Conservation (phyloP, 768 basidiomycete genomes). For the Gloeostereum incarnatum region DNA sequence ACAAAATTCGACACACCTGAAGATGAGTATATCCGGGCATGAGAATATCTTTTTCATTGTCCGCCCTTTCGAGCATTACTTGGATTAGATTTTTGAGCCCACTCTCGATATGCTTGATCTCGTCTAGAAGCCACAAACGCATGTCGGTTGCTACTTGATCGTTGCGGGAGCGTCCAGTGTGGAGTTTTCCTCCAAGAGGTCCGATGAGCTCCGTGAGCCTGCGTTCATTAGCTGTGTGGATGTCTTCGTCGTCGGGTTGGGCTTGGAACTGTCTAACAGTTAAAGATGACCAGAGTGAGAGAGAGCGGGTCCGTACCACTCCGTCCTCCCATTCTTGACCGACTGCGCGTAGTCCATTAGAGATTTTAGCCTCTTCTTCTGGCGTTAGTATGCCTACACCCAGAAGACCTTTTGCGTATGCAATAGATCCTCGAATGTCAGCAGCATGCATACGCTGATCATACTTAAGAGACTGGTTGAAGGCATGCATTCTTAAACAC, state of each 20-base stretch:
- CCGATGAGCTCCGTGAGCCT: conserved; percentile 91
- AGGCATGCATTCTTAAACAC: conserved; percentile 80
- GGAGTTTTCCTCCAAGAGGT: conserved; percentile 87
- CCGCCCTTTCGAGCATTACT: conserved; percentile 88
- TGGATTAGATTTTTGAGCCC: conserved; percentile 71
- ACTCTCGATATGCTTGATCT: conserved; percentile 57
- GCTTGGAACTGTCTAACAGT: conserved; percentile 69
- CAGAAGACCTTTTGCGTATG: conserved; percentile 84
- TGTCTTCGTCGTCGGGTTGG: conserved; percentile 92
- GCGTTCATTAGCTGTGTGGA: conserved; percentile 97
- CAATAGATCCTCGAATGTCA: conserved; percentile 91
- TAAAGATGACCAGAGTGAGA: conserved; percentile 1
- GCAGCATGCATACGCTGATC: conserved; percentile 91
- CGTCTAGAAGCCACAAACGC: conserved; percentile 88
- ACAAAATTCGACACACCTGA: conserved; percentile 54
- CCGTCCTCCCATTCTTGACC: conserved; percentile 81
- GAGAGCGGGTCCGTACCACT: conserved; percentile 34
- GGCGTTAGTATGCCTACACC: conserved; percentile 73
- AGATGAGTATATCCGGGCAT: conserved; percentile 98
- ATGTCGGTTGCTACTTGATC: conserved; percentile 99
- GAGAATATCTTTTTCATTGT: conserved; percentile 84
- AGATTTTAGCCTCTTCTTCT: conserved; percentile 66
- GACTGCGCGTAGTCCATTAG: conserved; percentile 66
- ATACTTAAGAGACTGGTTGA: conserved; percentile 93
- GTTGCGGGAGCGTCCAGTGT: conserved; percentile 95